Percentiles rank a stretch among this genome's conserved stretches.
phyloP scores from a whole-genome alignment of 169 alveolate genomes.

The Cryptosporidium viatorum region DNA sequence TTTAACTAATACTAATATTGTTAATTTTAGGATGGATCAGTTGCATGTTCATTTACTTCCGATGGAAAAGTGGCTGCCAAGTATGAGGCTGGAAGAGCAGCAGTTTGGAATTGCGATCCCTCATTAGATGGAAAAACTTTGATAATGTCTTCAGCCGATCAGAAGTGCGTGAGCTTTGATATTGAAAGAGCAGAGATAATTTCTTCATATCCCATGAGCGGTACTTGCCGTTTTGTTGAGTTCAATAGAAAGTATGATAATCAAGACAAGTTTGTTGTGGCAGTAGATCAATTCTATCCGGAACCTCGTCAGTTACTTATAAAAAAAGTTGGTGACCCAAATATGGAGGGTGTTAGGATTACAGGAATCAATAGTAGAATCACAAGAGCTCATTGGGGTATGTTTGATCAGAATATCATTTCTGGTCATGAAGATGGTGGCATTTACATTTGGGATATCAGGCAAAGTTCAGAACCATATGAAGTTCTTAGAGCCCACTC shows the following conservation, averaged over 20 bases:
- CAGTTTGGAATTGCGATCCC: slow-evolving; percentile 88
- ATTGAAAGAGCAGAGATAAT: slow-evolving; percentile 83
- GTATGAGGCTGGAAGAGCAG: slow-evolving; percentile 90
- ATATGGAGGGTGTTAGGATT: slow-evolving; percentile 61
- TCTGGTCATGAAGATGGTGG: slow-evolving; percentile 90
- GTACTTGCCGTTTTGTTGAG: slow-evolving; percentile 85
- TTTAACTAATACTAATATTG: neutral
- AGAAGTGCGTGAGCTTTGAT: slow-evolving; percentile 85
- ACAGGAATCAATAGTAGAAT: slow-evolving; percentile 75
- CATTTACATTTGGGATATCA: slow-evolving; percentile 62
- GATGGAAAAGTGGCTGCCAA: slow-evolving; percentile 82
- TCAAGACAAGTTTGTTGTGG: slow-evolving; percentile 86
- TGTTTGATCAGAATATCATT: slow-evolving; percentile 87
- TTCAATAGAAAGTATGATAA: slow-evolving; percentile 86
- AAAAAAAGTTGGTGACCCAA: slow-evolving; percentile 46
- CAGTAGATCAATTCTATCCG: slow-evolving; percentile 85
- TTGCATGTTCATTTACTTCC: slow-evolving; percentile 50
- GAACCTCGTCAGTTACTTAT: slow-evolving; percentile 76
- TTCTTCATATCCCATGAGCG: slow-evolving; percentile 51
- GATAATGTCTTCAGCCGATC: slow-evolving; percentile 89
- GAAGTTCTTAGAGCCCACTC: slow-evolving; percentile 83
- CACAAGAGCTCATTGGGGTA: slow-evolving; percentile 90
- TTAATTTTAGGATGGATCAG: slow-evolving; percentile 82
- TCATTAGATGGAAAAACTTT: slow-evolving; percentile 85
- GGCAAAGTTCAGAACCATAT: slow-evolving; percentile 68